Percentiles rank a stretch among this genome's conserved stretches.
Conservation (phyloP, 73 alveolate species). For the Tetrahymena elliotti region DNA sequence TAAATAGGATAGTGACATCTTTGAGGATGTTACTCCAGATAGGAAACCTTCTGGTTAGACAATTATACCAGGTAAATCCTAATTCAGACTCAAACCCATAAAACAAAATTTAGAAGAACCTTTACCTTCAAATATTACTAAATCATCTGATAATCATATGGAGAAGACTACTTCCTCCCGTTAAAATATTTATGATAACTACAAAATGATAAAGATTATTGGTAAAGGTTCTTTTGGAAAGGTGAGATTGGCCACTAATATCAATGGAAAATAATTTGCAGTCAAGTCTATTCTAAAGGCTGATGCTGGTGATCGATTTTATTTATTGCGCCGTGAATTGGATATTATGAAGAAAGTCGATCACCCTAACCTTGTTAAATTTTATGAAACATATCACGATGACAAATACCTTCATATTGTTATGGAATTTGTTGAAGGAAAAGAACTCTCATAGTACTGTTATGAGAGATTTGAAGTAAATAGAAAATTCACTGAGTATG, state of each 20-base stretch:
- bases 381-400: slow-evolving; percentile 83
- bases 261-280: slow-evolving; percentile 60
- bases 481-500: slow-evolving; percentile 79
- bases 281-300: slow-evolving; percentile 63
- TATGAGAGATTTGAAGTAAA: slow-evolving; percentile 62
- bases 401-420: slow-evolving; percentile 75
- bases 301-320: slow-evolving; percentile 45
- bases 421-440: slow-evolving; percentile 89
- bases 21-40: neutral
- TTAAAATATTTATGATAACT: slow-evolving; percentile 30
- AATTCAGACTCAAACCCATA: neutral
- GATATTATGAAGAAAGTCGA: slow-evolving; percentile 71
- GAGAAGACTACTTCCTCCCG: neutral
- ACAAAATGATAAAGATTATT: slow-evolving; percentile 52
- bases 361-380: slow-evolving; percentile 89
- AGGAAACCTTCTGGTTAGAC: neutral
- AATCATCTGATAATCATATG: neutral
- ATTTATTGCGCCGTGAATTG: slow-evolving; percentile 59
- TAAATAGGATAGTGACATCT: neutral
- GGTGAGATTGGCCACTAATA: slow-evolving; percentile 64
- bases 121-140: neutral
- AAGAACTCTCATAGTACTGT: slow-evolving; percentile 71
- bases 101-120: neutral
- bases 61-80: neutral
- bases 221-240: slow-evolving; percentile 91